A percentile compares a stretch with the other conserved stretches of the same genome.
phyloP scores from a whole-genome alignment of 139 green algal genomes.

The Yamagishiella unicocca region DNA sequence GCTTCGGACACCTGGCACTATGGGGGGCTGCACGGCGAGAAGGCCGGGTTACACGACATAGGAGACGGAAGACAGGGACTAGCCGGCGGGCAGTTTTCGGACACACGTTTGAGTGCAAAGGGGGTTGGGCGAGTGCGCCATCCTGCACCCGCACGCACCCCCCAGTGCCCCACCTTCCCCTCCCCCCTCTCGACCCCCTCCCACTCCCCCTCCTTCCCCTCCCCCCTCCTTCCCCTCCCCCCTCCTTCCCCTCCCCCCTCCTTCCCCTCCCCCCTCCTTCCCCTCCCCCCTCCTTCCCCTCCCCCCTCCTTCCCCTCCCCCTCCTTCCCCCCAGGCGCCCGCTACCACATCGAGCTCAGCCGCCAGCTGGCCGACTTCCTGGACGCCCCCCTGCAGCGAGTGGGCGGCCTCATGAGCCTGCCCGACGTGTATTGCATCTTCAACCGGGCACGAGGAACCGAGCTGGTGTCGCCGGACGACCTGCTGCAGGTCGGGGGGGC shows the following conservation, averaged over 20 bases:
- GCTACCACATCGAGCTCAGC: constrained; percentile 90
- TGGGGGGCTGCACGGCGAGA: too few relatives aligned
- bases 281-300: neutral
- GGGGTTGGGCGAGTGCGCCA: too few relatives aligned
- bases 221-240: neutral
- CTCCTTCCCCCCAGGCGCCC: constrained; percentile 54
- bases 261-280: neutral
- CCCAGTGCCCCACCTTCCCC: too few relatives aligned
- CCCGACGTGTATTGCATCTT: constrained; percentile 97
- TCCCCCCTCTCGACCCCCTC: too few relatives aligned
- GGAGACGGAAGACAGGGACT: too few relatives aligned
- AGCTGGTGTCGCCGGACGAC: constrained; percentile 97
- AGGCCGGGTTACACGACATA: too few relatives aligned
- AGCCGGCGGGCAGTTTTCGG: too few relatives aligned
- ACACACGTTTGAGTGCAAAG: too few relatives aligned
- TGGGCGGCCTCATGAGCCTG: constrained; percentile 90
- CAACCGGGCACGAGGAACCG: constrained; percentile 89
- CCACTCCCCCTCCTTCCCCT: too few relatives aligned
- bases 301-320: neutral
- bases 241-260: neutral
- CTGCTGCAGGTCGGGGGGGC: constrained; percentile 74
- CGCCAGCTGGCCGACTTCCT: constrained; percentile 93
- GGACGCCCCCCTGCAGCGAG: constrained; percentile 57
- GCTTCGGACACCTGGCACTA: too few relatives aligned
- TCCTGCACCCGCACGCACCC: too few relatives aligned